Evolutionary conservation across 768 basidiomycete species (phyloP).

Genomic region (Macrolepiota fuliginosa): DNA sequence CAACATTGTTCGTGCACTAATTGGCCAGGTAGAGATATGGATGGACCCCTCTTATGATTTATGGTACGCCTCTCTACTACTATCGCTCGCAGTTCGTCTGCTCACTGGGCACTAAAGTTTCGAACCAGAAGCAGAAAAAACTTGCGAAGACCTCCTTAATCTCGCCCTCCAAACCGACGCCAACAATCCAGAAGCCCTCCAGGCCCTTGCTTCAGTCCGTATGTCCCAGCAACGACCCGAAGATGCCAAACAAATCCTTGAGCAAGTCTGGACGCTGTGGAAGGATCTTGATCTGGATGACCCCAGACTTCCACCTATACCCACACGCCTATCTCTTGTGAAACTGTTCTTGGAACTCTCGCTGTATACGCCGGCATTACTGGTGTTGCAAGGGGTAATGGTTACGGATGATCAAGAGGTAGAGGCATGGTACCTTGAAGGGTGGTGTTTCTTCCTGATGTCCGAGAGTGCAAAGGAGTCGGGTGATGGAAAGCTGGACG

Average conservation of each 20-base stretch:
- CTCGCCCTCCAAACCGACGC: constrained; percentile 75
- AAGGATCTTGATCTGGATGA: constrained; percentile 76
- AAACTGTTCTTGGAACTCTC: constrained; percentile 79
- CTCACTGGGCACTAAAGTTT: constrained; percentile 45
- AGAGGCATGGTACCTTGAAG: constrained; percentile 93
- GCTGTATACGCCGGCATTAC: constrained; percentile 67
- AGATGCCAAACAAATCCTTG: constrained; percentile 71
- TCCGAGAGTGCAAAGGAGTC: constrained; percentile 66
- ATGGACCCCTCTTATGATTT: constrained; percentile 90
- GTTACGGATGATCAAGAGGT: constrained; percentile 81
- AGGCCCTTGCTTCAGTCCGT: constrained; percentile 80
- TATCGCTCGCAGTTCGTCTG: background rate
- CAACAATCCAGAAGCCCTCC: constrained; percentile 74
- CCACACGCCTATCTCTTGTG: constrained; percentile 69
- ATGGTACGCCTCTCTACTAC: constrained; percentile 49
- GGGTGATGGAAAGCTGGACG: constrained; percentile 41
- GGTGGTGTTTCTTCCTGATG: constrained; percentile 90
- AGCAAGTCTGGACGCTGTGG: constrained; percentile 66
- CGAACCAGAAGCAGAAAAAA: constrained; percentile 77
- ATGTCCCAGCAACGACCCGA: constrained; percentile 85
- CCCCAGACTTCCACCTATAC: constrained; percentile 65
- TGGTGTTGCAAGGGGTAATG: constrained; percentile 77
- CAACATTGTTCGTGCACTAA: constrained; percentile 74
- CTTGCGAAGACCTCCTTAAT: constrained; percentile 73
- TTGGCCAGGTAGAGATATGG: constrained; percentile 94